Conservation (phyloP, 208 protist species). For the Spongospora subterranea region DNA sequence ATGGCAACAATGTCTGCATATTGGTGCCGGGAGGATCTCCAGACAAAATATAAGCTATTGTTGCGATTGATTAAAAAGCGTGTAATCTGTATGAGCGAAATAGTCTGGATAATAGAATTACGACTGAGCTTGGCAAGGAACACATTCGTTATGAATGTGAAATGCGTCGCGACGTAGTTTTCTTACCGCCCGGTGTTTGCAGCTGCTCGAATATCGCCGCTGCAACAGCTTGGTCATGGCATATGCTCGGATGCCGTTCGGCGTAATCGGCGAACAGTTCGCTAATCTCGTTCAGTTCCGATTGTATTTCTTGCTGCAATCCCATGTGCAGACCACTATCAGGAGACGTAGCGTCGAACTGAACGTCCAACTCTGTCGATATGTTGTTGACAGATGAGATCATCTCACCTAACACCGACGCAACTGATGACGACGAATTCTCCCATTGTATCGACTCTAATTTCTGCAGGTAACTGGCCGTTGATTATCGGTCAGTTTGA, state of each 20-base stretch:
- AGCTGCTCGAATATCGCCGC: constrained; percentile 34
- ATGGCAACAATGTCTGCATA: constrained; percentile 75
- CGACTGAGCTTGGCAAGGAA: no score
- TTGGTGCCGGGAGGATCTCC: constrained; percentile 47
- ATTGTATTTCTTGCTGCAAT: constrained; percentile 46
- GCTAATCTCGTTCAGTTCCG: constrained; percentile 51
- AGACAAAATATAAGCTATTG: background rate
- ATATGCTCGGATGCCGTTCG: constrained; percentile 31
- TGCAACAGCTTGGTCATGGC: background rate
- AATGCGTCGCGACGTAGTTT: no score
- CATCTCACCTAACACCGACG: background rate
- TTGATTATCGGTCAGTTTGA: no score
- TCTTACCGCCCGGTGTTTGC: background rate
- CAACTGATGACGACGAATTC: constrained; percentile 32
- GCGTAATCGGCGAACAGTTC: constrained; percentile 41
- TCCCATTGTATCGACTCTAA: constrained; percentile 45
- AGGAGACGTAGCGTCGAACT: constrained; percentile 16
- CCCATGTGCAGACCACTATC: constrained; percentile 2
- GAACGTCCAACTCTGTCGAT: background rate
- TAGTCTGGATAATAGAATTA: no score
- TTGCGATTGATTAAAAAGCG: background rate
- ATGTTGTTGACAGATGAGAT: constrained; percentile 38
- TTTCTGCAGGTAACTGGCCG: background rate
- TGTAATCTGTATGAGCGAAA: background rate
- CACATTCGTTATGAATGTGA: no score